Evolutionary conservation across 257 asterid species (phyloP), one percentile per base, ranked within the genome.

Genomic region (Mentha longifolia): DNA sequence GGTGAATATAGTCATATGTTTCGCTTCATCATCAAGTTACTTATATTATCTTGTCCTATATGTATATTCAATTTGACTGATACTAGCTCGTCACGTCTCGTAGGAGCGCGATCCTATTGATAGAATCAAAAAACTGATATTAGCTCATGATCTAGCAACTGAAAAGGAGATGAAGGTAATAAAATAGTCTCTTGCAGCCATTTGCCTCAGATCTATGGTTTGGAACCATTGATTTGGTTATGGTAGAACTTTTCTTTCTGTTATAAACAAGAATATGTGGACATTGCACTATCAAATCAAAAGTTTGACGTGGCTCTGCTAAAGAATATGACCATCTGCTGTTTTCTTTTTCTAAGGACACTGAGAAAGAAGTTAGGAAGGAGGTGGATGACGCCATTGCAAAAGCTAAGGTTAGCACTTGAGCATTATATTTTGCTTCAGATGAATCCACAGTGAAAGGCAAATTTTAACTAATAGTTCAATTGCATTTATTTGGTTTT

Each of bases 21-120:
- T 35, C 46, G 49, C 43, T 67, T 52, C 45, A 6, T 78, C 28
- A 13, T 31, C 65, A 37, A 15, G 67, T 49, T 61, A 42, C 14
- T 42, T 7, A 62, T 8, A 17, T 30, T n/a, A 28, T 3, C 57
- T n/a, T 8, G 37, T 25, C 22, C 14, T 35, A 10, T 10, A 25
- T 67, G 8, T 35, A 5, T 5, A 35, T 35, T 35, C 8, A 10
- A 20, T 58, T 58, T 30, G 22, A 58, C 56, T 46, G 37, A 64
- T 37, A 35, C 39, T 35, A 35, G 39, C 39, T 35, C 39, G 0
- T 35, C 39, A 35, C 39, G 35, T 64, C 56, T 59, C 73, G 51
- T 83, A 91, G 98, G 99, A 91, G 76, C 97, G 97, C 70, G 98
- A 95, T 78, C 99, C 99, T 35, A 61, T 92, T 61, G 98, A 92